Conservation (phyloP, 306 rosid species). For the Datisca glomerata region DNA sequence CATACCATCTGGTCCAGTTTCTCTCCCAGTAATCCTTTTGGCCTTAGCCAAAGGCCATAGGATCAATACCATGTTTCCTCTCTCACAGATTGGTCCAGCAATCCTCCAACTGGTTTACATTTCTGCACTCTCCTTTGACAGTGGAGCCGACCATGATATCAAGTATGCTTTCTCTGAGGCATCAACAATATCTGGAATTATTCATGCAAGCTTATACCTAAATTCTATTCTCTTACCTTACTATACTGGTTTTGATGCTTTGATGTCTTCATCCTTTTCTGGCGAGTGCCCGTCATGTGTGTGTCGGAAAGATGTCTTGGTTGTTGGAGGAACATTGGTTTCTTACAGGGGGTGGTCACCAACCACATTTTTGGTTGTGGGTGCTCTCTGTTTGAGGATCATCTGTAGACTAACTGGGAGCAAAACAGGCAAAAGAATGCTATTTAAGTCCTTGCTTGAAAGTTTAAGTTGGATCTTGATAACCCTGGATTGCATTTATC, state of each 20-base stretch:
- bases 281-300: constrained; percentile 79
- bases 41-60: constrained; percentile 57
- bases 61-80: constrained; percentile 59
- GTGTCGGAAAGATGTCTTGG: constrained; percentile 51
- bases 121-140: constrained; percentile 58
- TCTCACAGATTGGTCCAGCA: constrained; percentile 59
- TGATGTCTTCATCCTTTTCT: constrained; percentile 41
- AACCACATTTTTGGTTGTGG: constrained; percentile 61
- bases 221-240: constrained; percentile 68
- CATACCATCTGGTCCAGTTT: constrained; percentile 71
- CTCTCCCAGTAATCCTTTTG: constrained; percentile 62
- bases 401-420: constrained; percentile 30
- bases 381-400: constrained; percentile 50
- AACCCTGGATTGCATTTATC: constrained; percentile 42
- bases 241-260: constrained; percentile 74
- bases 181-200: constrained; percentile 70
- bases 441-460: constrained; percentile 29
- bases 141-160: constrained; percentile 31
- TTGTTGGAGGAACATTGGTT: constrained; percentile 58
- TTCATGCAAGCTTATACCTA: constrained; percentile 72
- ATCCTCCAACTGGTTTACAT: constrained; percentile 61
- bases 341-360: constrained; percentile 73
- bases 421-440: constrained; percentile 17
- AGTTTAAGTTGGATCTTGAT: constrained; percentile 44
- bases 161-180: constrained; percentile 58